These are phyloP conservation scores for Xanthoconium purpureum DNA, from an alignment of 768 basidiomycete genomes.

Conservation along the genomic window DNA sequence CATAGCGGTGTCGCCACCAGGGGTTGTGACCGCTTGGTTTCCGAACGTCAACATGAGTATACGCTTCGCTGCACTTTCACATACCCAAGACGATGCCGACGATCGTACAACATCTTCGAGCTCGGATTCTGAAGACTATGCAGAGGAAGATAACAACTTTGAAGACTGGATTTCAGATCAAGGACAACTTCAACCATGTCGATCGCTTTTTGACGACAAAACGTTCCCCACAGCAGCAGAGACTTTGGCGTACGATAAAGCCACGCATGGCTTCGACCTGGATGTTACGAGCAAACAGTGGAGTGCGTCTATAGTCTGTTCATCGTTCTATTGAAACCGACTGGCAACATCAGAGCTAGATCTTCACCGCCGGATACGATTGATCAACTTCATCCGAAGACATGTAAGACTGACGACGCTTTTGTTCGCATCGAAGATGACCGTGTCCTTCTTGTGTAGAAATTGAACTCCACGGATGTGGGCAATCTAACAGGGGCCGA, in stretches of 20 bases:
- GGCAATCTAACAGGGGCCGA: slow-evolving; percentile 54
- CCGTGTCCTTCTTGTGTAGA: slow-evolving; percentile 39
- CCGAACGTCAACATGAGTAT: slow-evolving; percentile 26
- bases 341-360: slow-evolving; percentile 55
- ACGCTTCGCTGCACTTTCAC: slow-evolving; percentile 21
- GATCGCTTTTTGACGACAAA: slow-evolving; percentile 73
- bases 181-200: slow-evolving; percentile 47
- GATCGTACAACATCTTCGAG: slow-evolving; percentile 16
- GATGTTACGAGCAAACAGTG: slow-evolving; percentile 46
- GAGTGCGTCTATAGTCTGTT: slow-evolving; percentile 40
- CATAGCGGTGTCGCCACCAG: too few relatives aligned
- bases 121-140: slow-evolving; percentile 25
- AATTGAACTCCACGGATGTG: slow-evolving; percentile 45
- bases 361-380: slow-evolving; percentile 71
- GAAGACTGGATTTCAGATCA: slow-evolving; percentile 82
- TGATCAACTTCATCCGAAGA: slow-evolving; percentile 86
- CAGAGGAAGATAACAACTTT: slow-evolving; percentile 60
- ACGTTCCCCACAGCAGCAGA: slow-evolving; percentile 55
- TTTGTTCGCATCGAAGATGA: background rate
- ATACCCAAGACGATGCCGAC: slow-evolving; percentile 7
- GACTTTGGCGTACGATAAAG: slow-evolving; percentile 61
- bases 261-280: slow-evolving; percentile 61
- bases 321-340: background rate
- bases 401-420: slow-evolving; percentile 41
- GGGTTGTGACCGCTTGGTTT: background rate